A percentile compares a stretch with the other conserved stretches of the same genome.
These are phyloP conservation scores for Caryopteris hybrid DNA, from an alignment of 305 asterid species.

Conservation along the genomic window DNA sequence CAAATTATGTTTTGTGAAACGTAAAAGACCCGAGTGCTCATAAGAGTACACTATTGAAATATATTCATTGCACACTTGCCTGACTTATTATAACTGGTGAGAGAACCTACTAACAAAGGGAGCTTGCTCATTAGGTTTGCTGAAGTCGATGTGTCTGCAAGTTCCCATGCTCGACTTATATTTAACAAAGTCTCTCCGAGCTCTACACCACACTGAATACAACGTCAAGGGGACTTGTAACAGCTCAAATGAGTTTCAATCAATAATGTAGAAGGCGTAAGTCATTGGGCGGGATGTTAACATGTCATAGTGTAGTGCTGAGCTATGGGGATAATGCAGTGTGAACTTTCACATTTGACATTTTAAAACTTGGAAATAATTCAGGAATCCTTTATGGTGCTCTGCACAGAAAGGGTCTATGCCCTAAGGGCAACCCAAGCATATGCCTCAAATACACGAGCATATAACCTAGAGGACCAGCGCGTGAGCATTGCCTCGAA, in stretches of 20 bases:
- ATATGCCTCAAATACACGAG: no score
- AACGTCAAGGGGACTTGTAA: conserved; percentile 1
- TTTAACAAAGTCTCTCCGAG: conserved; percentile 63
- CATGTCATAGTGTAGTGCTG: not conserved
- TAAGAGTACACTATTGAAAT: not conserved
- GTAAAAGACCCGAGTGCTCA: not conserved
- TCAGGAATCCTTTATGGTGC: no score
- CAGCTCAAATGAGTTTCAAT: not conserved
- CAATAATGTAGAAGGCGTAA: not conserved
- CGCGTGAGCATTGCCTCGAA: no score
- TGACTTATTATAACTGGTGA: conserved; percentile 52
- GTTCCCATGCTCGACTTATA: conserved; percentile 88
- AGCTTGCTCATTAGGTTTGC: conserved; percentile 54
- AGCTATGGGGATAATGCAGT: not conserved
- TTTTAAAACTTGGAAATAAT: not conserved
- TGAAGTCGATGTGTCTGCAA: conserved; percentile 68
- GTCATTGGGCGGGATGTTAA: not conserved
- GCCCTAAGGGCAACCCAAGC: no score
- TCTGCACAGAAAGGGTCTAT: no score
- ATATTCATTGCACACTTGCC: conserved; percentile 43
- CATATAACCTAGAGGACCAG: no score
- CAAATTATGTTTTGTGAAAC: not conserved
- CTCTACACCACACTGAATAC: conserved; percentile 80
- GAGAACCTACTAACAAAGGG: conserved; percentile 42
- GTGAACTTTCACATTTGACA: not conserved